Percentiles rank a stretch among this genome's conserved stretches.
These are phyloP conservation scores for Gynandropsis gynandra DNA, from an alignment of 345 rosid genomes.

Conservation along the genomic window DNA sequence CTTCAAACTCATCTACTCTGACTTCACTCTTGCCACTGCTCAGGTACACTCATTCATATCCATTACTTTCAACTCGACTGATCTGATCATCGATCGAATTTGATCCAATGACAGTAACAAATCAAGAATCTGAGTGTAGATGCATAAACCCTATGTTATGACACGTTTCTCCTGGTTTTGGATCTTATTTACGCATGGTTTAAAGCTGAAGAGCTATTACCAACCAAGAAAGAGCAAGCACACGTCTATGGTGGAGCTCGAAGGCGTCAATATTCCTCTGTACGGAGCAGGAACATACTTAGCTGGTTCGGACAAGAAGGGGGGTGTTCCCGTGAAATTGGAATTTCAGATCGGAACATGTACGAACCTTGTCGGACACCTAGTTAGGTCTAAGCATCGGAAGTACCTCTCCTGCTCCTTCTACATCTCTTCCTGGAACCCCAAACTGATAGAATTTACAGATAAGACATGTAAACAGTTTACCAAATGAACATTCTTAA, in stretches of 20 bases:
- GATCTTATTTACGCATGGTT: too few relatives aligned
- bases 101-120: too few relatives aligned
- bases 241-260: conserved; percentile 34
- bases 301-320: conserved; percentile 26
- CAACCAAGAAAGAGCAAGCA: conserved; percentile 65
- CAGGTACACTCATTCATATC: conserved; percentile 23
- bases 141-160: too few relatives aligned
- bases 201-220: conserved; percentile 48
- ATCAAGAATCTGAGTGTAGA: too few relatives aligned
- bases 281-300: conserved; percentile 78
- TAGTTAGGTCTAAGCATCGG: conserved; percentile 51
- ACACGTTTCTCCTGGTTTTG: background rate
- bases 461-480: conserved; percentile 11
- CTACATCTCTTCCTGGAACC: conserved; percentile 1
- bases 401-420: conserved; percentile 42
- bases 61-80: background rate
- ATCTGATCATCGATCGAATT: too few relatives aligned
- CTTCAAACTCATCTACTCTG: conserved; percentile 49
- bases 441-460: conserved; percentile 16
- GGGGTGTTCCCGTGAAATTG: conserved; percentile 48
- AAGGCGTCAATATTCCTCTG: conserved; percentile 56
- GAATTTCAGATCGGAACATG: conserved; percentile 46
- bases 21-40: conserved; percentile 47
- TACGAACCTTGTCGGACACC: conserved; percentile 65
- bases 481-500: conserved; percentile 23